These are phyloP conservation scores for Dunaliella sp. DNA, from an alignment of 139 green algal genomes.

Conservation along the genomic window DNA sequence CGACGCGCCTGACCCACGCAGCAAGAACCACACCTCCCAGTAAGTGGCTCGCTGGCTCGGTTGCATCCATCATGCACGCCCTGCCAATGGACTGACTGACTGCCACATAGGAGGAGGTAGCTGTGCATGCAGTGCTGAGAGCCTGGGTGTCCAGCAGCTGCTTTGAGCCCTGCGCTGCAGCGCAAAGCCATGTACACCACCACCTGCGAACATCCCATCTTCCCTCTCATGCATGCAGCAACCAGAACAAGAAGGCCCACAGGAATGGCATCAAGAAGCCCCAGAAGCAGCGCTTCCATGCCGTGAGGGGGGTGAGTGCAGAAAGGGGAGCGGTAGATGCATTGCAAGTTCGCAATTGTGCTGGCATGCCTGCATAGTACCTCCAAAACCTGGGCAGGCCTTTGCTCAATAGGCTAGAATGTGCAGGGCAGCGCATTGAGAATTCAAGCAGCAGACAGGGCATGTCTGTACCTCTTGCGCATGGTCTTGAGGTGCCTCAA, in stretches of 20 bases:
- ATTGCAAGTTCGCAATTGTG: too few species aligned
- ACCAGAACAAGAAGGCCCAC: slow-evolving; percentile 92
- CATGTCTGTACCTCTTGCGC: too few species aligned
- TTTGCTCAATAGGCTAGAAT: too few species aligned
- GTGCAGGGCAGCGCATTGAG: too few species aligned
- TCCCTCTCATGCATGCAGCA: too few species aligned
- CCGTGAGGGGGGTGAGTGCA: slow-evolving; percentile 73
- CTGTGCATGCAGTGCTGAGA: neutral
- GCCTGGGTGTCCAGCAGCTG: neutral
- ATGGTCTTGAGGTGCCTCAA: too few species aligned
- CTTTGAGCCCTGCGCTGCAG: neutral
- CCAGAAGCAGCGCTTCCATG: slow-evolving; percentile 73
- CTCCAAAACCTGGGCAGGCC: too few species aligned
- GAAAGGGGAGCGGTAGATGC: too few species aligned
- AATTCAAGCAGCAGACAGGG: too few species aligned
- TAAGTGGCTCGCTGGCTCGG: slow-evolving; percentile 6
- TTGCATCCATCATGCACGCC: neutral
- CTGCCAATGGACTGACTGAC: neutral
- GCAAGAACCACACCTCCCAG: slow-evolving; percentile 91
- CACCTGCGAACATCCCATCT: neutral
- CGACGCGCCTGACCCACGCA: slow-evolving; percentile 6
- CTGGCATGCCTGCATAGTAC: too few species aligned
- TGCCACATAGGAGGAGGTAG: neutral
- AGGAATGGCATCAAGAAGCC: slow-evolving; percentile 93
- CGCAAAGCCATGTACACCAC: neutral